Conservation (phyloP, 306 rosid genomes). For the Begonia fuchsioides region DNA sequence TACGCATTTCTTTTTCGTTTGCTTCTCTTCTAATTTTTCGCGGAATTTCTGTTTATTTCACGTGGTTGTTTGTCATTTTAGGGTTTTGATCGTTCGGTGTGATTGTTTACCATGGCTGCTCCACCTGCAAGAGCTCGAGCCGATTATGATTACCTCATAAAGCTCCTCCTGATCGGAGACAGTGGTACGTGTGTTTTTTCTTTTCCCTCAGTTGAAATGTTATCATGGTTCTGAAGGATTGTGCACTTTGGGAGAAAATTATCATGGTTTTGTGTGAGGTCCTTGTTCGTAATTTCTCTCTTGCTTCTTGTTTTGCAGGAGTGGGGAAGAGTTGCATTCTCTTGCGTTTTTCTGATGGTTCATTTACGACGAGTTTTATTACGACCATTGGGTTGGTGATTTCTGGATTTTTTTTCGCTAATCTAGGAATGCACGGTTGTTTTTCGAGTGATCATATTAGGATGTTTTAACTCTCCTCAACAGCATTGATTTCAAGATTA, state of each 20-base stretch:
- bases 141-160: slow-evolving; percentile 87
- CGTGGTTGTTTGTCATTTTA: background rate
- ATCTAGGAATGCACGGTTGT: slow-evolving; percentile 1
- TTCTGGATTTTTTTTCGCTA: background rate
- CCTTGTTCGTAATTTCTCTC: slow-evolving; percentile 1
- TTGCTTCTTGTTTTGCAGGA: slow-evolving; percentile 29
- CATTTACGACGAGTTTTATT: slow-evolving; percentile 90
- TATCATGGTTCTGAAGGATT: slow-evolving; percentile 1
- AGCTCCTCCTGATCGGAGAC: slow-evolving; percentile 93
- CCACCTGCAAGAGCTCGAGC: slow-evolving; percentile 96
- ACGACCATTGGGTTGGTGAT: slow-evolving; percentile 76
- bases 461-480: slow-evolving; percentile 16
- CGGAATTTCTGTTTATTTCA: background rate
- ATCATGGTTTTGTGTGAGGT: background rate
- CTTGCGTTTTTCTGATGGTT: slow-evolving; percentile 93
- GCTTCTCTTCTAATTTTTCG: background rate
- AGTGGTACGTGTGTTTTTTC: slow-evolving; percentile 47
- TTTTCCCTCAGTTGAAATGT: slow-evolving; percentile 2
- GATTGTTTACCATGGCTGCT: slow-evolving; percentile 43
- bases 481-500: slow-evolving; percentile 94
- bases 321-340: slow-evolving; percentile 99
- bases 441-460: slow-evolving; percentile 12
- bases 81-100: background rate
- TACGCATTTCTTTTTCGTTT: background rate
- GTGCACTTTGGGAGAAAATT: background rate